Evolutionary conservation across 1,139 yeast species (phyloP), one percentile per base, ranked within the genome.

Genomic region (Diutina ranongensis): DNA sequence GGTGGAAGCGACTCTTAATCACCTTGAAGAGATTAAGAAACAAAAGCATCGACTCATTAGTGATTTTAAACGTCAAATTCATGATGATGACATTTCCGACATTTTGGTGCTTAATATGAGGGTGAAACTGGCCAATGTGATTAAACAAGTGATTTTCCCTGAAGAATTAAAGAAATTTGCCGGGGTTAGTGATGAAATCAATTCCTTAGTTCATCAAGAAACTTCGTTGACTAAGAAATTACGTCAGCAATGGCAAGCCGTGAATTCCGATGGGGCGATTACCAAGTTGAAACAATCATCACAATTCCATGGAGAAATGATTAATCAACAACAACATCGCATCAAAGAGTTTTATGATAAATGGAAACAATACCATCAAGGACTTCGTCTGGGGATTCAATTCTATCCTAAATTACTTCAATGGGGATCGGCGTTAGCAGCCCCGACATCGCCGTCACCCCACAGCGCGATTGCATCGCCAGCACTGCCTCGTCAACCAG

Each of bases 11-110:
- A 35, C 40, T 13, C 16, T 19, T 9, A 74, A 75, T 25, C 53
- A 67, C 45, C 61, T 76, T 47, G 66, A 75, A 52, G 71, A 67
- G 49, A 54, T 73, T 51, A 73, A 75, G 54, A 67, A 74, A 31
- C 92, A 83, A 56, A 78, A 94, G 47, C 61, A 65, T 18, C 69
- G 77, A 42, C 71, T 83, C 2, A 67, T 85, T 41, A 71, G 71
- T 2, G 86, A 79, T 45, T 70, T 89, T 57, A 88, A 87, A 57
- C 72, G 68, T 7, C 76, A 75, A 47, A 80, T 86, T 38, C 94
- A 83, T 55, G 71, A 74, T 19, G 98, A 92, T 61, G 97, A 92
- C 58, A 87, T 89, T 46, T 83, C 95, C 0, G 81, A 84, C 48
- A 70, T 83, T 22, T 68, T 92, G 35, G 75, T 92, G 3, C 65